Conservation (phyloP, 306 rosid species). For the Delonix regia region DNA sequence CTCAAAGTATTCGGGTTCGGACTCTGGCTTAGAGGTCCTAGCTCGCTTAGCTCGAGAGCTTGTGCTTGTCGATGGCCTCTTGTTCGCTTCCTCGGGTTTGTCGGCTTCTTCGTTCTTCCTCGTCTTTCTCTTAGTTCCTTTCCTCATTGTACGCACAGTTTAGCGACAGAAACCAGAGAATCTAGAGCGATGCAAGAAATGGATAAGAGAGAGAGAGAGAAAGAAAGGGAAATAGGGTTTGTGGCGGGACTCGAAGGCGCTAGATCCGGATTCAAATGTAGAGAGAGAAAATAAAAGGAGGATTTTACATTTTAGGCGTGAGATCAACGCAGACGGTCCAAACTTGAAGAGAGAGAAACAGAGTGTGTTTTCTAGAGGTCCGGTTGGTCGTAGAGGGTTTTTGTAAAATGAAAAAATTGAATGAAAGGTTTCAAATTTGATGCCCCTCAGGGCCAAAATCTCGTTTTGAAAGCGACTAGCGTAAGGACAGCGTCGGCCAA, state of each 20-base stretch:
- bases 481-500: not conserved
- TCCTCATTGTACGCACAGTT: slow-evolving; percentile 39
- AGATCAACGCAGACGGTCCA: slow-evolving; percentile 32
- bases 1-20: slow-evolving; percentile 47
- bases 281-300: slow-evolving; percentile 4
- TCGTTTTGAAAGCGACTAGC: not conserved
- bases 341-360: not conserved
- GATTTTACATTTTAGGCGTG: slow-evolving; percentile 5
- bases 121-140: slow-evolving; percentile 52
- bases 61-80: slow-evolving; percentile 38
- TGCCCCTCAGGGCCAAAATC: not conserved
- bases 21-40: slow-evolving; percentile 42
- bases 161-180: not conserved
- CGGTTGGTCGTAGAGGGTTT: not conserved
- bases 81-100: slow-evolving; percentile 19
- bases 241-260: slow-evolving; percentile 39
- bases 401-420: not conserved
- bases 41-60: slow-evolving; percentile 53
- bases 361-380: not conserved
- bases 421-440: not conserved
- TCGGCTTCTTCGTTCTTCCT: slow-evolving; percentile 33
- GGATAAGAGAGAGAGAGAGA: not conserved
- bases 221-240: slow-evolving; percentile 17
- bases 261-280: slow-evolving; percentile 37
- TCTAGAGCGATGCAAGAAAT: not conserved